A percentile compares a stretch with the other conserved stretches of the same genome.
These are phyloP conservation scores for Talaromyces verruculosus DNA, from an alignment of 2,329 filamentous ascomycete species.

Conservation along the genomic window DNA sequence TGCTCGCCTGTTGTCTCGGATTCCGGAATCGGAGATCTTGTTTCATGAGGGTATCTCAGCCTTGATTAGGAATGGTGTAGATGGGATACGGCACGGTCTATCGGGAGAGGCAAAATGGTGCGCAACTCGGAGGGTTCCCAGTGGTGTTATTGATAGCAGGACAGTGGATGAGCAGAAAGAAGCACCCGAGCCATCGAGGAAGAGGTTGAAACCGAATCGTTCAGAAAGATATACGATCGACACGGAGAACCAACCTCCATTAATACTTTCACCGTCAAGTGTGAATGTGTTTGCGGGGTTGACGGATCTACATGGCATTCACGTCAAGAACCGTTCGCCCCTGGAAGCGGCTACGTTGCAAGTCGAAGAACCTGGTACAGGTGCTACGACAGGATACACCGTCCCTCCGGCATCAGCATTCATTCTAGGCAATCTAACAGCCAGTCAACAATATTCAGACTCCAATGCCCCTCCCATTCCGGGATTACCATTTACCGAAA, in stretches of 20 bases:
- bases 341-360: constrained; percentile 23
- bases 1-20: constrained; percentile 39
- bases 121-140: neutral
- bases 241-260: constrained; percentile 26
- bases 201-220: neutral
- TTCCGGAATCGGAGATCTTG: constrained; percentile 34
- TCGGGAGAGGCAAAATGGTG: constrained; percentile 11
- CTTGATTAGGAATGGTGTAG: constrained; percentile 42
- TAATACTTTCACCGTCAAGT: constrained; percentile 35
- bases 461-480: constrained; percentile 26
- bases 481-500: constrained; percentile 26
- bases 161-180: constrained; percentile 14
- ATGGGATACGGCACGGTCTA: constrained; percentile 30
- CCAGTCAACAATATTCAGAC: constrained; percentile 24
- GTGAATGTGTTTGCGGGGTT: constrained; percentile 33
- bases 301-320: constrained; percentile 26
- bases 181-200: neutral
- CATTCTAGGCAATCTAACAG: constrained; percentile 41
- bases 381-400: constrained; percentile 29
- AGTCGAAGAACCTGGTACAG: constrained; percentile 19
- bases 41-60: constrained; percentile 27
- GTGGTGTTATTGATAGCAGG: constrained; percentile 31
- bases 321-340: constrained; percentile 35
- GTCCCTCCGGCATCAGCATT: constrained; percentile 54
- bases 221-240: neutral